Percentiles rank a stretch among this genome's conserved stretches.
phyloP scores from a whole-genome alignment of 495 filamentous ascomycete species.

The Hyaloscypha bicolor region DNA sequence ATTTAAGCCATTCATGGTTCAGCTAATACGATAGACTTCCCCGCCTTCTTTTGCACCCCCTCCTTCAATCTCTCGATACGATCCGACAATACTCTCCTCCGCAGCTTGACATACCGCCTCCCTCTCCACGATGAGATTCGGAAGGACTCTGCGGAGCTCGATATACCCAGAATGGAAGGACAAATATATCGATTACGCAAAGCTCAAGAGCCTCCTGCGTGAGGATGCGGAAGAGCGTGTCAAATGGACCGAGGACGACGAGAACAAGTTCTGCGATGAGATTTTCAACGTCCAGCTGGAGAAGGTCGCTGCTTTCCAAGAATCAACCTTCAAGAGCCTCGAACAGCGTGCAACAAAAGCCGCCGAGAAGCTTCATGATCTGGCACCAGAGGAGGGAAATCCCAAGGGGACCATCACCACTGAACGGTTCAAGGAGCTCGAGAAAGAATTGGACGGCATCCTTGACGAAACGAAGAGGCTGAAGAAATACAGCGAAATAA shows the following conservation, averaged over 20 bases:
- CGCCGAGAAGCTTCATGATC: slow-evolving; percentile 63
- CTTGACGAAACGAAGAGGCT: slow-evolving; percentile 89
- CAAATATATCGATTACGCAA: slow-evolving; percentile 92
- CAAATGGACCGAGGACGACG: slow-evolving; percentile 94
- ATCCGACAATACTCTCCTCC: not conserved
- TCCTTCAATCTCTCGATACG: not conserved
- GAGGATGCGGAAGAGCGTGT: slow-evolving; percentile 66
- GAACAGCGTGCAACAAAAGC: slow-evolving; percentile 64
- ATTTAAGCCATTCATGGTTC: not conserved
- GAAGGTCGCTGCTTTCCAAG: slow-evolving; percentile 91
- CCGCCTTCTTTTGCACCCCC: not conserved
- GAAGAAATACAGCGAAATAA: slow-evolving; percentile 92
- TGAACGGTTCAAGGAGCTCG: slow-evolving; percentile 65
- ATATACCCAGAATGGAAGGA: slow-evolving; percentile 88
- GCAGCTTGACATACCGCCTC: not conserved
- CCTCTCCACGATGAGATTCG: slow-evolving; percentile 75
- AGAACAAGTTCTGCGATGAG: slow-evolving; percentile 91
- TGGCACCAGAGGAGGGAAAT: slow-evolving; percentile 38
- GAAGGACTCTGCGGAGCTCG: slow-evolving; percentile 76
- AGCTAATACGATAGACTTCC: not conserved
- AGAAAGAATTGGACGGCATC: slow-evolving; percentile 81
- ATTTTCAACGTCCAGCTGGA: slow-evolving; percentile 91
- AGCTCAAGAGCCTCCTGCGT: slow-evolving; percentile 84
- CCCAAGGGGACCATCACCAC: slow-evolving; percentile 45
- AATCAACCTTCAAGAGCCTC: slow-evolving; percentile 69